A percentile compares a stretch with the other conserved stretches of the same genome.
These are phyloP conservation scores for Passiflora organensis DNA, from an alignment of 345 rosid genomes.

Conservation along the genomic window DNA sequence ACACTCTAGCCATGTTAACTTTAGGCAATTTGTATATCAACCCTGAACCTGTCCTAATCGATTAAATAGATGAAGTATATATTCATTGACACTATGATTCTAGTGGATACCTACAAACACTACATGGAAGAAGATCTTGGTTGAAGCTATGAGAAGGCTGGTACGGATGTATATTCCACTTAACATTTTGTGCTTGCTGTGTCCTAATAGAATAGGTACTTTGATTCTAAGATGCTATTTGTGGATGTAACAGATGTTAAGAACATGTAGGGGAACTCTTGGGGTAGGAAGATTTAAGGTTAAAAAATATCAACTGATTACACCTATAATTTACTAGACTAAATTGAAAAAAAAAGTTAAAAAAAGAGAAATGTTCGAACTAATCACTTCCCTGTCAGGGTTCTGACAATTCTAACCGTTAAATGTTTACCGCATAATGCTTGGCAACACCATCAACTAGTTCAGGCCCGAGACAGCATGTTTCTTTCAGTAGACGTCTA, in stretches of 20 bases:
- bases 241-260: constrained; percentile 52
- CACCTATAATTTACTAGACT: no score
- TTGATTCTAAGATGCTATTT: not conserved
- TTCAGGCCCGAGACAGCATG: constrained; percentile 13
- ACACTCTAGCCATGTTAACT: no score
- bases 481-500: constrained; percentile 13
- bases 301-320: no score
- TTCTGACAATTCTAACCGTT: not conserved
- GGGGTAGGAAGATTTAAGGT: constrained; percentile 93
- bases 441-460: constrained; percentile 2
- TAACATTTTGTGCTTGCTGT: not conserved
- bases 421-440: constrained; percentile 3
- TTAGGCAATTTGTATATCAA: no score
- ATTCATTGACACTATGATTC: no score
- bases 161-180: constrained; percentile 29
- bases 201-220: not conserved
- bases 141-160: constrained; percentile 91
- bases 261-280: constrained; percentile 77
- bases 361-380: no score
- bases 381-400: no score
- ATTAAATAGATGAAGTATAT: no score
- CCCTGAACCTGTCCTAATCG: no score
- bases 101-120: constrained; percentile 42
- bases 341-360: no score
- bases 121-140: constrained; percentile 72